These are phyloP conservation scores for Phytophthora hibernalis DNA, from an alignment of 352 stramenopile genomes.

Conservation along the genomic window DNA sequence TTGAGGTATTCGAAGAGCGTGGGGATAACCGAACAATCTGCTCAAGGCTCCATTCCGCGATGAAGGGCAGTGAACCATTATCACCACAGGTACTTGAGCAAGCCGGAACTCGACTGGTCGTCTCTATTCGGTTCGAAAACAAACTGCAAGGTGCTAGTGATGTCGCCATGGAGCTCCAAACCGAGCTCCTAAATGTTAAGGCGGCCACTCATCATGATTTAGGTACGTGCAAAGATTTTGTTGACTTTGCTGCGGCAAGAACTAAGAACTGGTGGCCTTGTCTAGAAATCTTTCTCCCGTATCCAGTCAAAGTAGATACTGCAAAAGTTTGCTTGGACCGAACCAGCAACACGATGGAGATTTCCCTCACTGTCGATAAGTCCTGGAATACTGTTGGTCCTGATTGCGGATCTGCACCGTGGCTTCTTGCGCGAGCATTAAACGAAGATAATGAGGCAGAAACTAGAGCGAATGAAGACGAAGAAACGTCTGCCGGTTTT, in stretches of 20 bases:
- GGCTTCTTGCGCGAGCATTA: slow-evolving; percentile 67
- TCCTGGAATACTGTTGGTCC: slow-evolving; percentile 46
- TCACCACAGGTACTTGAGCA: slow-evolving; percentile 51
- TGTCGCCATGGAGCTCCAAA: slow-evolving; percentile 57
- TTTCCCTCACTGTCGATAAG: slow-evolving; percentile 61
- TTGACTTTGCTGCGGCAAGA: background rate
- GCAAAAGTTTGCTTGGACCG: slow-evolving; percentile 48
- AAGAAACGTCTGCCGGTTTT: background rate
- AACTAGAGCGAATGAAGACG: background rate
- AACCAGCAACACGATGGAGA: slow-evolving; percentile 42
- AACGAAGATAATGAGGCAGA: slow-evolving; percentile 33
- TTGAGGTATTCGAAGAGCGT: slow-evolving; percentile 54
- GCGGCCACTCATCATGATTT: slow-evolving; percentile 55
- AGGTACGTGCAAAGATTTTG: slow-evolving; percentile 34
- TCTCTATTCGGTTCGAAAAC: slow-evolving; percentile 51
- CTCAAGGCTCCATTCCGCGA: slow-evolving; percentile 39
- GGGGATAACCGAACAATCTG: slow-evolving; percentile 29
- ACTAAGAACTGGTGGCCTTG: slow-evolving; percentile 1
- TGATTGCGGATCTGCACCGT: slow-evolving; percentile 71
- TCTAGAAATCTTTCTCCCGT: slow-evolving; percentile 69
- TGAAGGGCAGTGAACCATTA: slow-evolving; percentile 48
- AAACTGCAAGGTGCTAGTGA: slow-evolving; percentile 37
- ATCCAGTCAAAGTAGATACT: slow-evolving; percentile 51
- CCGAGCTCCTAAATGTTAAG: slow-evolving; percentile 61
- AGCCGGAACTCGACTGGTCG: slow-evolving; percentile 42